A percentile compares a stretch with the other conserved stretches of the same genome.
These are phyloP conservation scores for Rhodotorula babjevae DNA, from an alignment of 768 basidiomycete genomes.

Conservation along the genomic window DNA sequence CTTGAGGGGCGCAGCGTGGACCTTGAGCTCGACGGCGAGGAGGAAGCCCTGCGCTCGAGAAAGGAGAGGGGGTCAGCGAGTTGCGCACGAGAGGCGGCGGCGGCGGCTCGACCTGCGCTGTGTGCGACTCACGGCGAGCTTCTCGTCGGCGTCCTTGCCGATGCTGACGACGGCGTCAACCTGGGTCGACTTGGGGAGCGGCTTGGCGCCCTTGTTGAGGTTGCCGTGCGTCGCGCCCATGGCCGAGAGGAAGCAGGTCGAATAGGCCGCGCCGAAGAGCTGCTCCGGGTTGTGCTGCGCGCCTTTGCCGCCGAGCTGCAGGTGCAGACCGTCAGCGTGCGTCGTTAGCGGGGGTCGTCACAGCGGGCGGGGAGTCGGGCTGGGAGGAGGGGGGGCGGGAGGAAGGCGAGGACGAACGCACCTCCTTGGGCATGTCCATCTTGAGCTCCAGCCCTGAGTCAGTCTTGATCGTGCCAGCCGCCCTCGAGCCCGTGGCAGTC, in stretches of 20 bases:
- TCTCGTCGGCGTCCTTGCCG: conserved; percentile 36
- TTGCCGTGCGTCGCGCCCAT: conserved; percentile 35
- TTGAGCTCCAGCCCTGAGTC: conserved; percentile 27
- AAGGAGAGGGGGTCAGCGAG: not conserved
- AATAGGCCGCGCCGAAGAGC: conserved; percentile 40
- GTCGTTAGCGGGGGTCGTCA: no score
- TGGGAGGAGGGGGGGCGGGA: not conserved
- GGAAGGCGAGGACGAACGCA: not conserved
- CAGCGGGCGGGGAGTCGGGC: no score
- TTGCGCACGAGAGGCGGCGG: no score
- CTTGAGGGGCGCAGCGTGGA: conserved; percentile 33
- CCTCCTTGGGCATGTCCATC: conserved; percentile 25
- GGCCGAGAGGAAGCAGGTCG: conserved; percentile 39
- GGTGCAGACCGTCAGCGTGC: not conserved
- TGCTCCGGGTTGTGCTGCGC: conserved; percentile 40
- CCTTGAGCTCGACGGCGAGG: conserved; percentile 39
- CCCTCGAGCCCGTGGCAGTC: conserved; percentile 24
- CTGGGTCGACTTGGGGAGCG: conserved; percentile 28
- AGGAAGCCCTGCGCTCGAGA: conserved; percentile 30
- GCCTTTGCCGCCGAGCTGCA: conserved; percentile 25
- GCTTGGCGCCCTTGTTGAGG: conserved; percentile 34
- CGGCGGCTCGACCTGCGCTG: no score
- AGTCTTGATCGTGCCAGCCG: conserved; percentile 24
- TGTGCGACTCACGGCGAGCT: conserved; percentile 20
- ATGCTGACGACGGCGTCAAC: conserved; percentile 35